A percentile compares a stretch with the other conserved stretches of the same genome.
phyloP scores from a whole-genome alignment of 306 rosid genomes.

The Acacia confusa region DNA sequence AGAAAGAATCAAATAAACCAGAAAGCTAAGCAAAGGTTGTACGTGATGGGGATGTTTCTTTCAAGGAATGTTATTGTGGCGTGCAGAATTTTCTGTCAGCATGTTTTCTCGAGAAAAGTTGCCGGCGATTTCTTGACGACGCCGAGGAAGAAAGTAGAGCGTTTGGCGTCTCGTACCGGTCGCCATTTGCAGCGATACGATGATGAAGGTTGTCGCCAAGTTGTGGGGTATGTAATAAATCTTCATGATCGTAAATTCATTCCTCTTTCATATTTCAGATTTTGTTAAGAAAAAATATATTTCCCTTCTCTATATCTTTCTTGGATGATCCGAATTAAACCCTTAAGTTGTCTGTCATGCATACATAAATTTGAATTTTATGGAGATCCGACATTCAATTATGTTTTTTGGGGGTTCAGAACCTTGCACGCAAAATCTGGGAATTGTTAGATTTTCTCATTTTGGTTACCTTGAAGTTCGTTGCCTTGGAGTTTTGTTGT shows the following conservation, averaged over 20 bases:
- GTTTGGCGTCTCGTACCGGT: constrained; percentile 69
- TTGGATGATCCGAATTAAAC: too few relatives aligned
- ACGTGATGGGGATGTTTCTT: constrained; percentile 59
- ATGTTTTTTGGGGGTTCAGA: too few relatives aligned
- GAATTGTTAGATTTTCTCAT: neutral
- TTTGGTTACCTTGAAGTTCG: neutral
- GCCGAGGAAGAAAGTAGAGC: constrained; percentile 50
- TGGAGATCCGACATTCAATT: too few relatives aligned
- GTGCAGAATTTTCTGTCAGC: constrained; percentile 38
- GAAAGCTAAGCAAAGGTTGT: too few relatives aligned
- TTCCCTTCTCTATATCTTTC: too few relatives aligned
- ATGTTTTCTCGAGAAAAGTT: constrained; percentile 36
- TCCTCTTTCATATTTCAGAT: too few relatives aligned
- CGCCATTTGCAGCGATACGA: constrained; percentile 81
- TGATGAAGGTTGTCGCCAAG: constrained; percentile 68
- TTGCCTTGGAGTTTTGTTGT: neutral
- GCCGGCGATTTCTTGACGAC: constrained; percentile 40
- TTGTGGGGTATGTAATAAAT: constrained; percentile 66
- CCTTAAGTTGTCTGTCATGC: too few relatives aligned
- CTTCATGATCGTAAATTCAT: neutral
- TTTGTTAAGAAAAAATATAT: too few relatives aligned
- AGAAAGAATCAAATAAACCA: neutral
- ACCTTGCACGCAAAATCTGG: neutral
- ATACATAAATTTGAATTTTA: too few relatives aligned
- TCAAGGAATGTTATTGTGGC: constrained; percentile 46